phyloP scores from a whole-genome alignment of 768 basidiomycete genomes.

The Phlebiopsis gigantea region DNA sequence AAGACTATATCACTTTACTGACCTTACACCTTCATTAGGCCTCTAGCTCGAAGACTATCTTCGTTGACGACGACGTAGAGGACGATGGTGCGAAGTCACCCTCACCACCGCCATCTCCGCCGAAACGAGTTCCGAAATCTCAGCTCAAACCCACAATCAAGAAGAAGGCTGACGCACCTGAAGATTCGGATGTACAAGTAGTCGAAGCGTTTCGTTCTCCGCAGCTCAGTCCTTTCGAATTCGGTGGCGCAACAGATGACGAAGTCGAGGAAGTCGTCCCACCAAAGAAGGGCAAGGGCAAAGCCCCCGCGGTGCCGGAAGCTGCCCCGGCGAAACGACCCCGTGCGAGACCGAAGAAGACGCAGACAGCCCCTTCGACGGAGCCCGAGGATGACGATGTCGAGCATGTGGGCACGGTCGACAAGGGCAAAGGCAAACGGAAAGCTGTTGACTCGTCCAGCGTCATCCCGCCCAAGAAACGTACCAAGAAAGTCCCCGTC shows the following conservation, averaged over 20 bases:
- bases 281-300: slow-evolving; percentile 10
- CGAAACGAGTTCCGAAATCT: not conserved
- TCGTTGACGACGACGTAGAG: not conserved
- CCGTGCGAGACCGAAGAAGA: slow-evolving; percentile 7
- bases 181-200: not conserved
- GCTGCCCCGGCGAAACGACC: slow-evolving; percentile 8
- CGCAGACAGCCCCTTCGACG: not conserved
- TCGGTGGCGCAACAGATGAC: slow-evolving; percentile 19
- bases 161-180: slow-evolving; percentile 8
- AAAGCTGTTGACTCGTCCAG: slow-evolving; percentile 23
- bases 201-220: not conserved
- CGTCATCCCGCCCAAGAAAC: slow-evolving; percentile 16
- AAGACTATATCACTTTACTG: not conserved
- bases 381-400: slow-evolving; percentile 6
- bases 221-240: slow-evolving; percentile 1
- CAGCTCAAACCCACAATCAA: slow-evolving; percentile 10
- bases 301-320: not conserved
- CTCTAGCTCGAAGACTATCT: not conserved
- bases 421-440: slow-evolving; percentile 22
- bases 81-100: not conserved
- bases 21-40: not conserved
- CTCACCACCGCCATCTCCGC: not conserved
- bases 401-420: slow-evolving; percentile 6
- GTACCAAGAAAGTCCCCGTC: slow-evolving; percentile 1
- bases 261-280: slow-evolving; percentile 27